These are phyloP conservation scores for Kodamaea sp. DNA, from an alignment of 1,139 yeast genomes.

Conservation along the genomic window DNA sequence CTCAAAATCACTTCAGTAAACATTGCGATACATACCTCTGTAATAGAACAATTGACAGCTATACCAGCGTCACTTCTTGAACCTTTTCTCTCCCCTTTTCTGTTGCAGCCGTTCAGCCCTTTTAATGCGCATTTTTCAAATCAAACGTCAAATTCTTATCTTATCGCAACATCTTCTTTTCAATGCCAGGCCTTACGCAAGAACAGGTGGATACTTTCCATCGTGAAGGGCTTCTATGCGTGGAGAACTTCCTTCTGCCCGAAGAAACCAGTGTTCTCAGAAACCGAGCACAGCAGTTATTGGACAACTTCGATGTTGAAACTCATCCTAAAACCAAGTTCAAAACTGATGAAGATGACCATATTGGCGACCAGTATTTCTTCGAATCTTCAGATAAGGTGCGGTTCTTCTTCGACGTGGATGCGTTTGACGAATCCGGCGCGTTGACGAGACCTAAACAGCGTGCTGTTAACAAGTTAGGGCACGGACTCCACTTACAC, in stretches of 20 bases:
- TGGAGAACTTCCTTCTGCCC: slow-evolving; percentile 53
- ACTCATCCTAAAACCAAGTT: slow-evolving; percentile 74
- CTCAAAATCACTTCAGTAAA: no score
- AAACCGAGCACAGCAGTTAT: slow-evolving; percentile 43
- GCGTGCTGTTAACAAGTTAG: slow-evolving; percentile 71
- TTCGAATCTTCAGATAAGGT: slow-evolving; percentile 69
- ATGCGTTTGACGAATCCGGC: slow-evolving; percentile 59
- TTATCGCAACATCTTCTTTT: no score
- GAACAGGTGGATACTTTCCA: slow-evolving; percentile 49
- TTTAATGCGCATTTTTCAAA: no score
- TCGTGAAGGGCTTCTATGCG: slow-evolving; percentile 62
- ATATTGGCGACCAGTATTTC: slow-evolving; percentile 75
- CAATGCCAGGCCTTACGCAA: slow-evolving; percentile 21
- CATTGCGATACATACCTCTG: no score
- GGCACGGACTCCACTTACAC: slow-evolving; percentile 70
- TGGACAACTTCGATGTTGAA: slow-evolving; percentile 50
- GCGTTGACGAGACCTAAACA: slow-evolving; percentile 53
- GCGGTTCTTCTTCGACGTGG: slow-evolving; percentile 70
- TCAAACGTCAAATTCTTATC: no score
- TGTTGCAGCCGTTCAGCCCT: no score
- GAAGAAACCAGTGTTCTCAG: slow-evolving; percentile 44
- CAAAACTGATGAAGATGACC: slow-evolving; percentile 64
- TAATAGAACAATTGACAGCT: no score
- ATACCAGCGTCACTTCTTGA: no score
- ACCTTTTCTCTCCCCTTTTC: no score